Evolutionary conservation across 129 eudicot species (phyloP), one percentile per base, ranked within the genome.

Genomic region (Flaveria robusta): DNA sequence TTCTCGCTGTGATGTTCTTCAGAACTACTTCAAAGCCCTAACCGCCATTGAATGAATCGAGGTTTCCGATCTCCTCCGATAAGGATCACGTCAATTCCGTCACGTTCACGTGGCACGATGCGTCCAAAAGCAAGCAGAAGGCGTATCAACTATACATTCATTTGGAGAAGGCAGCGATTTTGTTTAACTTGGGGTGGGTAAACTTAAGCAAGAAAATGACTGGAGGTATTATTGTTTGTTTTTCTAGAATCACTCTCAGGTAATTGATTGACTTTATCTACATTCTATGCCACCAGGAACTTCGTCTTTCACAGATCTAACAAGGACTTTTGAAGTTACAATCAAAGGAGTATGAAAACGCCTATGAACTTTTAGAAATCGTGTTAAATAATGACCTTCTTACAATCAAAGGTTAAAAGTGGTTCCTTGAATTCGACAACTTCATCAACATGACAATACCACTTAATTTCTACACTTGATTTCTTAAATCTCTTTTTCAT

Each of bases 31-130:
- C 81, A 88, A 87, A 65, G 89, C 92, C 85, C 92, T 93, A 27
- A 86, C 83, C 60, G 86, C 90, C 13, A 86, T 93, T 34, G 97
- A 90, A 77, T 87, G n/a, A n/a, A n/a, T n/a, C 98, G 0, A 83
- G 98, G 71, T 93, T 93, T 54, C 98, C 98, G 43, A 93, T 93
- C 34, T 93, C 98, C 4, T 71, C 92, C 24, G 98, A 90, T 20
- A 81, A 77, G 63, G 98, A 93, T 46, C 98, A 93, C 68, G 83
- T 93, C 85, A 88, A 87, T 76, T 71, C 95, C 8, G 70, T 93
- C 51, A 80, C 94, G 27, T 93, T 93, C 69, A 82, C 88, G 46
- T 93, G 98, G 98, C 80, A 87, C 82, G 98, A 93, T 54, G 97
- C 98, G 18, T 93, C 90, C 20, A 93, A 93, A 81, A 81, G 16